phyloP scores from a whole-genome alignment of 257 asterid genomes.

The Scutellaria galericulata region DNA sequence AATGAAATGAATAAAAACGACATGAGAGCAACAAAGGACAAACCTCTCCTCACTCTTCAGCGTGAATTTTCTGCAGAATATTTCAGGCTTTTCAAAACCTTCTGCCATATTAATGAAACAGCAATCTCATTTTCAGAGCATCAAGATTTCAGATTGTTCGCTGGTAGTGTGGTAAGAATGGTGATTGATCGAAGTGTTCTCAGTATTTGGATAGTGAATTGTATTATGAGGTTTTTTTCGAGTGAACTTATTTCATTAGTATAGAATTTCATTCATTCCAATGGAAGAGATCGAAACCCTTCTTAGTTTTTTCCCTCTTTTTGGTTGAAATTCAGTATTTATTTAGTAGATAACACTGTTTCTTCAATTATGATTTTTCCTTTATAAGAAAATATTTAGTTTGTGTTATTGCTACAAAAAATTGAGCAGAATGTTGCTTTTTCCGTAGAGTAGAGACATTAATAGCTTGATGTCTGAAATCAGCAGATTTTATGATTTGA shows the following conservation, averaged over 20 bases:
- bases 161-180: slow-evolving; percentile 25
- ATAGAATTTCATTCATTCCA: background rate
- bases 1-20: slow-evolving; percentile 23
- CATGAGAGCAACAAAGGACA: background rate
- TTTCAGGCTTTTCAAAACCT: slow-evolving; percentile 14
- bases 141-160: slow-evolving; percentile 1
- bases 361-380: background rate
- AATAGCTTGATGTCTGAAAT: no score
- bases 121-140: slow-evolving; percentile 18
- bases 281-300: background rate
- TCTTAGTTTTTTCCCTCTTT: no score
- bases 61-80: slow-evolving; percentile 8
- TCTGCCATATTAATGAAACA: background rate
- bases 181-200: slow-evolving; percentile 14
- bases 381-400: background rate
- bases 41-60: background rate
- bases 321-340: background rate
- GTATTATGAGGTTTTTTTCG: background rate
- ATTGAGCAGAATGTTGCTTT: background rate
- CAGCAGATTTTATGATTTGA: no score
- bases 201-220: background rate
- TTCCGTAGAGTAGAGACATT: background rate
- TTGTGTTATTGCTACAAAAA: background rate
- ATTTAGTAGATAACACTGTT: background rate
- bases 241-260: background rate